Evolutionary conservation across 306 rosid species (phyloP).

Genomic region (Mimosa bimucronata): DNA sequence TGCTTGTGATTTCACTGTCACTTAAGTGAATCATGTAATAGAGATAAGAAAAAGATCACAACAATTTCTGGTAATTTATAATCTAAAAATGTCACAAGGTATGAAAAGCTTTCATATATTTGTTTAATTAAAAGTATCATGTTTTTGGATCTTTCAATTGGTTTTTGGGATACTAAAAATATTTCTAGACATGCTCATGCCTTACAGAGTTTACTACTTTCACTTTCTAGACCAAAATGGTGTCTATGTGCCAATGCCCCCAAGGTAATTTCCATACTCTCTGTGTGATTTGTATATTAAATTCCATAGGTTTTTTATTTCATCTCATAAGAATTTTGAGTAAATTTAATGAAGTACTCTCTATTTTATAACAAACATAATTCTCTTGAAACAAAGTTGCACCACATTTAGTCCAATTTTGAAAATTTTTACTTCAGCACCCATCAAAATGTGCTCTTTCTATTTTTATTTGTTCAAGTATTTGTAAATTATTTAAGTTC

Average conservation of each 20-base stretch:
- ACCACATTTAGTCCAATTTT: not conserved
- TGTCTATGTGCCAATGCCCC: slow-evolving; percentile 38
- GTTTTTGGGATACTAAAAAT: not conserved
- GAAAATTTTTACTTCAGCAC: not conserved
- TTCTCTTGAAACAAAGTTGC: not conserved
- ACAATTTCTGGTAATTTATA: slow-evolving; percentile 11
- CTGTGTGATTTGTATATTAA: not conserved
- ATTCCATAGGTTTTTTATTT: slow-evolving; percentile 13
- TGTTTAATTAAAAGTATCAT: not conserved
- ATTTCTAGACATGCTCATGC: slow-evolving; percentile 2
- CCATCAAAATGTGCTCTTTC: not conserved
- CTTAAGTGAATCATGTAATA: slow-evolving; percentile 2
- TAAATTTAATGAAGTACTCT: not conserved
- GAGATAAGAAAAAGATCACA: not conserved
- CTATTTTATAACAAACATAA: not conserved
- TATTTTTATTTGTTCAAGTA: not conserved
- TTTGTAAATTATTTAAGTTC: not conserved
- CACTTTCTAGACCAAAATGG: slow-evolving; percentile 57
- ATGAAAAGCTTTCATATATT: not conserved
- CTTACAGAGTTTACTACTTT: slow-evolving; percentile 21
- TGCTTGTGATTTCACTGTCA: not conserved
- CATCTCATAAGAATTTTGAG: not conserved
- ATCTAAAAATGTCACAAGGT: slow-evolving; percentile 10
- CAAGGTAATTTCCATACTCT: slow-evolving; percentile 49
- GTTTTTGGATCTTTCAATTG: slow-evolving; percentile 23